Conservation (phyloP, 768 basidiomycete species). For the Pisolithus tinctorius region DNA sequence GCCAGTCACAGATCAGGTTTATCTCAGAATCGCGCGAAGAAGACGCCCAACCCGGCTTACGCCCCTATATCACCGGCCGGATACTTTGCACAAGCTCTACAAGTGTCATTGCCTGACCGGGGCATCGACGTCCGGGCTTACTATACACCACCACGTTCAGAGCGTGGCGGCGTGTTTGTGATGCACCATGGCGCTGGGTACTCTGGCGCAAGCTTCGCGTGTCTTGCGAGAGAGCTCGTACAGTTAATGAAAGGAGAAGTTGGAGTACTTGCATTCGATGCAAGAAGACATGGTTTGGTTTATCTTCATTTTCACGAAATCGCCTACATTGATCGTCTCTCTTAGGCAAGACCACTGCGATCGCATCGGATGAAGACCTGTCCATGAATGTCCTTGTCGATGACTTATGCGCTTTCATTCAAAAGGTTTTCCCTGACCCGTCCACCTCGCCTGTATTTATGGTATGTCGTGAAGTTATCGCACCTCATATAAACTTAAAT, state of each 20-base stretch:
- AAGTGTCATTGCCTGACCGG: conserved; percentile 59
- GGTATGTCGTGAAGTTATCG: conserved; percentile 36
- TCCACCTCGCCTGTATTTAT: conserved; percentile 62
- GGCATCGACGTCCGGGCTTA: conserved; percentile 73
- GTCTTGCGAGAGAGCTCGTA: conserved; percentile 74
- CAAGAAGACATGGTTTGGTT: conserved; percentile 75
- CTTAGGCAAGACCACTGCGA: conserved; percentile 22
- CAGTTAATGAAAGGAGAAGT: conserved; percentile 59
- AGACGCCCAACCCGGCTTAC: conserved; percentile 52
- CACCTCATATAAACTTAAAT: not conserved
- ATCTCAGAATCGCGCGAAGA: conserved; percentile 22
- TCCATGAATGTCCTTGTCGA: conserved; percentile 63
- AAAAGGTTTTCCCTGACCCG: conserved; percentile 63
- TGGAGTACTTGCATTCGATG: conserved; percentile 79
- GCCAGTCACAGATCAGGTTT: conserved; percentile 17
- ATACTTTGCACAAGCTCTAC: conserved; percentile 75
- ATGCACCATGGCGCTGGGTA: conserved; percentile 97
- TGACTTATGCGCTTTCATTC: conserved; percentile 69
- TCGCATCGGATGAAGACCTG: conserved; percentile 31
- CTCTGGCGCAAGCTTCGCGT: conserved; percentile 84
- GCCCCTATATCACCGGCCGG: conserved; percentile 70
- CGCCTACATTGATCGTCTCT: not conserved
- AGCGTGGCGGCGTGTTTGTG: conserved; percentile 60
- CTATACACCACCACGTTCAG: conserved; percentile 61
- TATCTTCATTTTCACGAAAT: not conserved